These are phyloP conservation scores for Teratosphaeria nubilosa DNA, from an alignment of 2,329 filamentous ascomycete genomes.

Conservation along the genomic window DNA sequence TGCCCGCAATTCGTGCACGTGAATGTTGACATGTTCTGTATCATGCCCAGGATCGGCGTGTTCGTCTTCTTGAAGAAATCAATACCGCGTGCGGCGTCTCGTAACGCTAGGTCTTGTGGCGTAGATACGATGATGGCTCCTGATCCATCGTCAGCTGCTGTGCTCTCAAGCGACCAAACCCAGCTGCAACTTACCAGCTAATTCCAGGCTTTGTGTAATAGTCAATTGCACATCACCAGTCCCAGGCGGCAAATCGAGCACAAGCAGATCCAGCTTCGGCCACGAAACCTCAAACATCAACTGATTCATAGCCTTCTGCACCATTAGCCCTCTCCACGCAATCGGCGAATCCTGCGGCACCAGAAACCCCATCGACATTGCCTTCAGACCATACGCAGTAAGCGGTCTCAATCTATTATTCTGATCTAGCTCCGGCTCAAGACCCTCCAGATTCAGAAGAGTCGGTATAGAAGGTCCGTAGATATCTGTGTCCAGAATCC, in stretches of 20 bases:
- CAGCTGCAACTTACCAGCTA: slow-evolving; percentile 50
- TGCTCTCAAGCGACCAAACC: background rate
- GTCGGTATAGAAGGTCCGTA: slow-evolving; percentile 94
- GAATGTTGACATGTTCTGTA: slow-evolving; percentile 87
- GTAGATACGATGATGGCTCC: slow-evolving; percentile 82
- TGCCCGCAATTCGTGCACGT: slow-evolving; percentile 53
- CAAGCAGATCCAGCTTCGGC: slow-evolving; percentile 77
- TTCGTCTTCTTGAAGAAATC: slow-evolving; percentile 84
- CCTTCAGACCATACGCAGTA: slow-evolving; percentile 90
- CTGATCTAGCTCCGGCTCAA: slow-evolving; percentile 22
- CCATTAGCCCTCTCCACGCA: slow-evolving; percentile 93
- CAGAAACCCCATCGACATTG: slow-evolving; percentile 98
- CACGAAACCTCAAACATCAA: slow-evolving; percentile 91
- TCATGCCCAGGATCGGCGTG: slow-evolving; percentile 72
- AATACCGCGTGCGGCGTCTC: slow-evolving; percentile 84
- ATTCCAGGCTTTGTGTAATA: slow-evolving; percentile 87
- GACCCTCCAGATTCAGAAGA: slow-evolving; percentile 52
- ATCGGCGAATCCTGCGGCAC: slow-evolving; percentile 71
- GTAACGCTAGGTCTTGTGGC: slow-evolving; percentile 83
- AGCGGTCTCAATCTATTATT: slow-evolving; percentile 74
- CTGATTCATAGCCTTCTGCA: slow-evolving; percentile 94
- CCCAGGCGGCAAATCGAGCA: slow-evolving; percentile 85
- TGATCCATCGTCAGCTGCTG: slow-evolving; percentile 21
- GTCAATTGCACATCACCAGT: slow-evolving; percentile 94
- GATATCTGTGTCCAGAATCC: slow-evolving; percentile 91